Evolutionary conservation across 345 rosid genomes (phyloP).

Genomic region (Eucalyptus marginata): DNA sequence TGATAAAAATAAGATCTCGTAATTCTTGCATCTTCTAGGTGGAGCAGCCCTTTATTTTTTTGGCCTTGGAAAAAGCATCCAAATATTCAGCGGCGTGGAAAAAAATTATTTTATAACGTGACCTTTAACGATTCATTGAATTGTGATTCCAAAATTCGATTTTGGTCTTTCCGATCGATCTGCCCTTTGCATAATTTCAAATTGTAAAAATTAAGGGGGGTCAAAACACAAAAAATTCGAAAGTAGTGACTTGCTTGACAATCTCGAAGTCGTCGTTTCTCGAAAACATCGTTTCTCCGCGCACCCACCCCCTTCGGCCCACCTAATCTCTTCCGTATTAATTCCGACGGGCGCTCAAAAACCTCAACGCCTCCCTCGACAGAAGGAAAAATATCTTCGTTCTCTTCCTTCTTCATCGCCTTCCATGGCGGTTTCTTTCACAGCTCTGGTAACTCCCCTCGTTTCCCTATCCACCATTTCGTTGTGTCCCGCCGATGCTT

Average conservation of each 20-base stretch:
- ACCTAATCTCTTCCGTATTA: background rate
- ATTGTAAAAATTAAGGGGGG: background rate
- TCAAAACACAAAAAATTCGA: background rate
- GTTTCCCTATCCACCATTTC: background rate
- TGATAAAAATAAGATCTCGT: background rate
- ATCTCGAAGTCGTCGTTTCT: background rate
- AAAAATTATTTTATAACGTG: background rate
- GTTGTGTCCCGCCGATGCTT: background rate
- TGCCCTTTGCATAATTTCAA: background rate
- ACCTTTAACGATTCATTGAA: background rate
- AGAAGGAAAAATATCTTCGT: background rate
- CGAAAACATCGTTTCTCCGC: background rate
- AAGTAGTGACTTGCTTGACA: background rate
- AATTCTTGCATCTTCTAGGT: background rate
- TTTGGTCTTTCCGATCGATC: background rate
- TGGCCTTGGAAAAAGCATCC: background rate
- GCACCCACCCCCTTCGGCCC: background rate
- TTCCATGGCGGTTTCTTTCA: conserved; percentile 45
- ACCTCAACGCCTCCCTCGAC: background rate
- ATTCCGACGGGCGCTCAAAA: background rate
- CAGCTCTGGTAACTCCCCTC: conserved; percentile 30
- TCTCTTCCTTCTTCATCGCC: background rate
- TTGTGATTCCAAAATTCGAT: background rate
- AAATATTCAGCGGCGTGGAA: background rate
- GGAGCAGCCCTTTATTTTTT: background rate